phyloP scores from a whole-genome alignment of 2,329 filamentous ascomycete species.

The Xylaria sp. region DNA sequence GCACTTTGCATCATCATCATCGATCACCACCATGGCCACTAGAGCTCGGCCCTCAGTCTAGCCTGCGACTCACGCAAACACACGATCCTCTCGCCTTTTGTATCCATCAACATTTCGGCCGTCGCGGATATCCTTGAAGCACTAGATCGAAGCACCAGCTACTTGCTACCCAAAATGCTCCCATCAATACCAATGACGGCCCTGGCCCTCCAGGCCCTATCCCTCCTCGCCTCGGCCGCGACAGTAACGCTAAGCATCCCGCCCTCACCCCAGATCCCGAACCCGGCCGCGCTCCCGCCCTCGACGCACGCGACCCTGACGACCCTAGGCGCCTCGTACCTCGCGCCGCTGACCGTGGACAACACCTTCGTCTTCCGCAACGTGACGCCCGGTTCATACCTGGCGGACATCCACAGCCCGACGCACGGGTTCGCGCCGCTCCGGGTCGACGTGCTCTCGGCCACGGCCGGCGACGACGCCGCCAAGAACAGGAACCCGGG shows the following conservation, averaged over 20 bases:
- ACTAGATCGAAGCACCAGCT: neutral
- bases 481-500: neutral
- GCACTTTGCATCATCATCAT: conserved; percentile 9
- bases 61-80: neutral
- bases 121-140: too few relatives aligned
- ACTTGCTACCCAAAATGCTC: conserved; percentile 5
- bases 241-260: conserved; percentile 55
- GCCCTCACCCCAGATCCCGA: conserved; percentile 47
- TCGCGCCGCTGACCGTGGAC: conserved; percentile 68
- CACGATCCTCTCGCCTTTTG: conserved; percentile 16
- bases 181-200: conserved; percentile 23
- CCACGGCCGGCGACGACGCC: conserved; percentile 45
- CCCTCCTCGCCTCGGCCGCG: conserved; percentile 43
- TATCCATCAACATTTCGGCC: too few relatives aligned
- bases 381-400: conserved; percentile 74
- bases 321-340: conserved; percentile 45
- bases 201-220: conserved; percentile 44
- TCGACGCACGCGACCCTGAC: conserved; percentile 69
- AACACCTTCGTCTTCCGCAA: conserved; percentile 80
- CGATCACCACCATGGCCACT: conserved; percentile 11
- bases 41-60: neutral
- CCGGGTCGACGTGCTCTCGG: conserved; percentile 71
- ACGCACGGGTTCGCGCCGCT: conserved; percentile 79
- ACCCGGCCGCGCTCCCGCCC: conserved; percentile 60
- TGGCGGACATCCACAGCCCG: conserved; percentile 78